Evolutionary conservation across 768 basidiomycete species (phyloP), one percentile per base, ranked within the genome.

Genomic region (Leccinum subtestaceum): DNA sequence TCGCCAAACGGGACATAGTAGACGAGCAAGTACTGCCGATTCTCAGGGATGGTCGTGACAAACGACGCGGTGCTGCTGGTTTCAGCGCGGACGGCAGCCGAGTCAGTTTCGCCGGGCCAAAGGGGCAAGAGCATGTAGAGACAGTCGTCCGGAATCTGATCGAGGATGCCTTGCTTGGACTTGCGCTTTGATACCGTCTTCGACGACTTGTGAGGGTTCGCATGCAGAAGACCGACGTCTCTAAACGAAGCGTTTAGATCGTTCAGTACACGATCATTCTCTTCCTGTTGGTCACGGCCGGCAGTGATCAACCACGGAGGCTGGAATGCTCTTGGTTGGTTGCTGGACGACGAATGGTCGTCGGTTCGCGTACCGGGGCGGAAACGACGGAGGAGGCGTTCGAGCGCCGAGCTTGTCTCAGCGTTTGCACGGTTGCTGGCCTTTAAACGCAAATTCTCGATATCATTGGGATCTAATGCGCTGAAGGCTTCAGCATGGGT

Each of bases 71-170:
- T 48, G 67, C 64, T 64, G 52, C 63, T 67, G 10, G 59, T 59
- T 13, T 69, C 66, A 13, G 57, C 12, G 8, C 50, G 68, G 67
- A 58, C 59, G 59, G 50, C 68, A 61, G 48, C 76, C 74, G 81
- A 67, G 69, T 89, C 89, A 1, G 84, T 89, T 63, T 89, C 87
- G 17, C 86, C 82, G 9, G 87, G 84, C 90, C 91, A 93, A n/a
- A 93, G 77, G 15, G 91, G 91, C 17, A 93, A 77, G 25, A 92
- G 80, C 91, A 93, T 93, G 70, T 87, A 91, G 53, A 92, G 76
- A 23, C 84, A 83, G 13, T 92, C 89, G 5, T 81, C 72, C 0
- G 87, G 87, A 38, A 93, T 78, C 34, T 83, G 76, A 34, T 81
- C 78, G 57, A 91, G 83, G 60, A 88, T 76, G 58, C 82, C 79